Evolutionary conservation across 2,329 filamentous ascomycete species (phyloP).

Genomic region (Colletotrichum sp.): DNA sequence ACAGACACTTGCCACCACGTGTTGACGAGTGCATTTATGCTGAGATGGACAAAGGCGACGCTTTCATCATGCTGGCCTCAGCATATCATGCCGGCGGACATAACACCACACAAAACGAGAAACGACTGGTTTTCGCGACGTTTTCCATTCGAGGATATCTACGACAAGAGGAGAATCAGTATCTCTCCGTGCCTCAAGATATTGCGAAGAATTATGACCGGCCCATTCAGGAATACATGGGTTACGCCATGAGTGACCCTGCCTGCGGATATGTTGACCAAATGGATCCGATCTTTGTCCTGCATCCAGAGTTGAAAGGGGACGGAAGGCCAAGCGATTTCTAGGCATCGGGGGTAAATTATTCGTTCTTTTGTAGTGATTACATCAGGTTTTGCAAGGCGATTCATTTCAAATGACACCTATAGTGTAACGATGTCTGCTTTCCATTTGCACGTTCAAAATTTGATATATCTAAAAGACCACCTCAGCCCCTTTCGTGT

Average conservation of each 20-base stretch:
- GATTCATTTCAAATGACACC: neutral
- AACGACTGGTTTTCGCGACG: slow-evolving; percentile 4
- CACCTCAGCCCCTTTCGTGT: neutral
- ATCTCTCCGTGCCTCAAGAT: neutral
- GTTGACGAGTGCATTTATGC: slow-evolving; percentile 19
- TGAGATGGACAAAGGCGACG: slow-evolving; percentile 27
- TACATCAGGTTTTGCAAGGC: neutral
- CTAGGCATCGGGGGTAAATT: neutral
- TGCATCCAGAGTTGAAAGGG: slow-evolving; percentile 4
- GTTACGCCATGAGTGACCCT: slow-evolving; percentile 7
- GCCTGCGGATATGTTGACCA: slow-evolving; percentile 14
- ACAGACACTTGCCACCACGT: neutral
- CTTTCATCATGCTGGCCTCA: slow-evolving; percentile 28
- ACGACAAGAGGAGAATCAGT: slow-evolving; percentile 15
- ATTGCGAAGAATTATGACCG: neutral
- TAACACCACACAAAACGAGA: slow-evolving; percentile 22
- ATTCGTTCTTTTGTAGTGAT: neutral
- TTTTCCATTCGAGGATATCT: slow-evolving; percentile 9
- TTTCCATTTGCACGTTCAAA: neutral
- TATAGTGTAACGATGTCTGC: neutral
- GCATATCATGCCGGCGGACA: slow-evolving; percentile 27
- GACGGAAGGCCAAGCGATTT: slow-evolving; percentile 2
- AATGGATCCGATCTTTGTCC: slow-evolving; percentile 5
- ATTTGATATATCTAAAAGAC: neutral
- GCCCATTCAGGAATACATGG: slow-evolving; percentile 7